Base-by-base conservation (phyloP, 2,329 filamentous ascomycete genomes). In the Aspergillus awamori region DNA sequence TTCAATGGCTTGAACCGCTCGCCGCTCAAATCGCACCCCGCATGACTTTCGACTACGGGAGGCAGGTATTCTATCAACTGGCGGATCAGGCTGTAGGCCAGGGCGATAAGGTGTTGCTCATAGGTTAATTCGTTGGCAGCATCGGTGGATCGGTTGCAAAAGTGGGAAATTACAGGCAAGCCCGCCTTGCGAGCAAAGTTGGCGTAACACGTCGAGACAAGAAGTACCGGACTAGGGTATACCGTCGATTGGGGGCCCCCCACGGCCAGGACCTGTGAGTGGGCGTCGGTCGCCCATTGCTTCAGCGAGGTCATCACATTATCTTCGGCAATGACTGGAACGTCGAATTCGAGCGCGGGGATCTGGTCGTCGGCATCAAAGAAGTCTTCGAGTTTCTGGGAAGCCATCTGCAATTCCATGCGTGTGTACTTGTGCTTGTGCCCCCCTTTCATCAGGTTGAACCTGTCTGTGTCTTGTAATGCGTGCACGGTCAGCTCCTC, bases 41-140 rank as follows among this genome's bases (percentile, higher is more conserved):
- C 67, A 30, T 77, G 71, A 30, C 72, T 73, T 57, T 76, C 73
- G 28, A 76, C 63, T 22, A 77, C 71, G 0, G 74, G 75, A 8
- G 76, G 76, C 11, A 74, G 63, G 33, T 68, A 70, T 57, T 78
- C 73, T 24, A 77, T 72, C 55, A 77, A 59, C 59, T 77, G 76
- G 8, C 76, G 74, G 28, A 77, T 75, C 17, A 78, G 54, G 60
- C 76, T 78, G 60, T 78, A 77, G 2, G 72, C 69, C 8, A 78
- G 70, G 4, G 73, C 71, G n/a, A 78, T 70, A 4, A 78, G 65
- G 3, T 75, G 72, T 33, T 71, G 69, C 55, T 74, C 66, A 22
- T 69, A 70, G 1, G 66, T 72, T 52, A 70, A 67, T 26, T 69
- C 70, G 43, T 64, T 60, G 10, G 57, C 48, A 13, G 63, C 63